Percentiles rank a stretch among this genome's conserved stretches.
Conservation (phyloP, 441 rosid species). For the Mallotus japonicus region DNA sequence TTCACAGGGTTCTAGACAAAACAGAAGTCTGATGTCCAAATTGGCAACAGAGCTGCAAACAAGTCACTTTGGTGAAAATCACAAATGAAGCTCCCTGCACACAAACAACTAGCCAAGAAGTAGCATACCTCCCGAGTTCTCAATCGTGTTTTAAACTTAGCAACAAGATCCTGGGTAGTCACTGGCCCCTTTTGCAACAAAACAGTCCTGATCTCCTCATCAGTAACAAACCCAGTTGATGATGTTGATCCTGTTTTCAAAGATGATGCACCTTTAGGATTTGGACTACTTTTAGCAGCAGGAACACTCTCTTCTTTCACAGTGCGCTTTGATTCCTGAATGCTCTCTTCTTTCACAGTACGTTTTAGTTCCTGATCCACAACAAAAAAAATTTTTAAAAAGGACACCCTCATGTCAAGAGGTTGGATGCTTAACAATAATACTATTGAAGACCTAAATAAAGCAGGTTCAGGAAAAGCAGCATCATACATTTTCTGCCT, state of each 20-base stretch:
- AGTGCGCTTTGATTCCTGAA: conserved; percentile 33
- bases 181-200: conserved; percentile 71
- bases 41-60: not conserved
- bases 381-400: conserved; percentile 16
- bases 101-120: not conserved
- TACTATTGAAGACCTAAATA: not conserved
- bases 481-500: conserved; percentile 65
- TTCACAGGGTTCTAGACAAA: no score
- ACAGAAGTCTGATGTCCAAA: not conserved
- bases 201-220: conserved; percentile 84
- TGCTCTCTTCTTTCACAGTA: no score
- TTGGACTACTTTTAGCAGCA: conserved; percentile 35
- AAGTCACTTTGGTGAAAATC: not conserved
- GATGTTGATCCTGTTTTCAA: conserved; percentile 45
- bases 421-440: not conserved
- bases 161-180: conserved; percentile 90
- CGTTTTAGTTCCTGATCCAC: conserved; percentile 45
- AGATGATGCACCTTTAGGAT: conserved; percentile 47
- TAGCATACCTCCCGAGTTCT: conserved; percentile 61
- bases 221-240: conserved; percentile 53
- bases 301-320: conserved; percentile 52
- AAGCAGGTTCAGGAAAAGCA: conserved; percentile 12
- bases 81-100: not conserved
- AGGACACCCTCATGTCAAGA: not conserved
- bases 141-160: conserved; percentile 77